phyloP scores from a whole-genome alignment of 2,329 filamentous ascomycete species.

The Beauveria australis region DNA sequence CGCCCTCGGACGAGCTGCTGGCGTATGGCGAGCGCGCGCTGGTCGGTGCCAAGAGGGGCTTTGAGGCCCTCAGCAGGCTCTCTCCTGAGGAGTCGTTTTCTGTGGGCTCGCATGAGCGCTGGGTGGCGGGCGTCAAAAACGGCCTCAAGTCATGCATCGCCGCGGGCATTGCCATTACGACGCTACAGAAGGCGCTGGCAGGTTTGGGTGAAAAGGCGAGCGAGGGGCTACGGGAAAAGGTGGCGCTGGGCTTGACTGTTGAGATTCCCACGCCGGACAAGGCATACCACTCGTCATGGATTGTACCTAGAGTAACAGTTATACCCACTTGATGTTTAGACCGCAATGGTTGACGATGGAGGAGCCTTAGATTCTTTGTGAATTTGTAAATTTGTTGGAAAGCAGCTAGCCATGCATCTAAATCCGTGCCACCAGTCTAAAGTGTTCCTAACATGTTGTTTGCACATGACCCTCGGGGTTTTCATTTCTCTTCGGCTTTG shows the following conservation, averaged over 20 bases:
- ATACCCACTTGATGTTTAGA: slow-evolving; percentile 12
- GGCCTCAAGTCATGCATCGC: slow-evolving; percentile 64
- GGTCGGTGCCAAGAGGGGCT: slow-evolving; percentile 42
- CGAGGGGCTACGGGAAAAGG: slow-evolving; percentile 3
- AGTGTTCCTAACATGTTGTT: background rate
- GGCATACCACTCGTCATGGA: slow-evolving; percentile 57
- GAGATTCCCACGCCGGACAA: slow-evolving; percentile 45
- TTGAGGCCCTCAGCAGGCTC: slow-evolving; percentile 48
- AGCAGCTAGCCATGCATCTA: background rate
- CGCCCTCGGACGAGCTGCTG: slow-evolving; percentile 32
- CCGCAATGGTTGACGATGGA: background rate
- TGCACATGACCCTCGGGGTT: background rate
- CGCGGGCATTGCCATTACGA: slow-evolving; percentile 54
- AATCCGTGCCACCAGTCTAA: background rate
- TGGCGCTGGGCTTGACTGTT: slow-evolving; percentile 32
- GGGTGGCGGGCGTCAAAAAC: slow-evolving; percentile 51
- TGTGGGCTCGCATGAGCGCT: slow-evolving; percentile 50
- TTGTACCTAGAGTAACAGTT: slow-evolving; percentile 44
- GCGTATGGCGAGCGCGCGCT: slow-evolving; percentile 38
- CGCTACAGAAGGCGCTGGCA: slow-evolving; percentile 46
- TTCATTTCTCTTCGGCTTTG: background rate
- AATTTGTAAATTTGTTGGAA: background rate
- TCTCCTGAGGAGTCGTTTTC: slow-evolving; percentile 45
- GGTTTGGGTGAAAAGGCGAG: background rate
- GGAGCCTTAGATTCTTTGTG: background rate